Conservation (phyloP, 306 rosid genomes). For the Glycine latifolia region DNA sequence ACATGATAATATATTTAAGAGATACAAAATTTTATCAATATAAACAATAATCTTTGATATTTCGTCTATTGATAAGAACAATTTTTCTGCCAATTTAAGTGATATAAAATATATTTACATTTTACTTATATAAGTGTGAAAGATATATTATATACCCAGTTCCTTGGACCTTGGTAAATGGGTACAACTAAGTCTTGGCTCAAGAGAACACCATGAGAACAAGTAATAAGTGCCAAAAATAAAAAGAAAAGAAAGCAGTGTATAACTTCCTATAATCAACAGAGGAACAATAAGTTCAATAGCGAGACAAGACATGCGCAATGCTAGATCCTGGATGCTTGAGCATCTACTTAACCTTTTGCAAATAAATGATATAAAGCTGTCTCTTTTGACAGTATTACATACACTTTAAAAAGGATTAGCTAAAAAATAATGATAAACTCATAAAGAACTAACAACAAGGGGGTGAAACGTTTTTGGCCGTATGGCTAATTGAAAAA, state of each 20-base stretch:
- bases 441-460: background rate
- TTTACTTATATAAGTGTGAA: background rate
- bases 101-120: conserved; percentile 10
- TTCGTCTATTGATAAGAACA: background rate
- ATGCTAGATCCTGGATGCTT: conserved; percentile 23
- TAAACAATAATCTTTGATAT: background rate
- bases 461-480: background rate
- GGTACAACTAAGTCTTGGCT: too few species aligned
- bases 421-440: background rate
- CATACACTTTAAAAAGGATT: background rate
- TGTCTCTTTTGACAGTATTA: background rate
- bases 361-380: conserved; percentile 13
- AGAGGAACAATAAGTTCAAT: conserved; percentile 10
- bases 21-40: background rate
- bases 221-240: background rate
- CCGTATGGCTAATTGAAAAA: background rate
- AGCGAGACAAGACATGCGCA: background rate
- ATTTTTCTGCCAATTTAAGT: background rate
- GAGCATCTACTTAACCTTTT: conserved; percentile 4
- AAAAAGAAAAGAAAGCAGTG: background rate
- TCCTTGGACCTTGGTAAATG: too few species aligned
- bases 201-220: background rate
- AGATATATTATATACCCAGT: too few species aligned
- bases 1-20: background rate
- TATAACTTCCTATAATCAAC: conserved; percentile 23